These are phyloP conservation scores for Colletotrichum agaves DNA, from an alignment of 2,329 filamentous ascomycete species.

Conservation along the genomic window DNA sequence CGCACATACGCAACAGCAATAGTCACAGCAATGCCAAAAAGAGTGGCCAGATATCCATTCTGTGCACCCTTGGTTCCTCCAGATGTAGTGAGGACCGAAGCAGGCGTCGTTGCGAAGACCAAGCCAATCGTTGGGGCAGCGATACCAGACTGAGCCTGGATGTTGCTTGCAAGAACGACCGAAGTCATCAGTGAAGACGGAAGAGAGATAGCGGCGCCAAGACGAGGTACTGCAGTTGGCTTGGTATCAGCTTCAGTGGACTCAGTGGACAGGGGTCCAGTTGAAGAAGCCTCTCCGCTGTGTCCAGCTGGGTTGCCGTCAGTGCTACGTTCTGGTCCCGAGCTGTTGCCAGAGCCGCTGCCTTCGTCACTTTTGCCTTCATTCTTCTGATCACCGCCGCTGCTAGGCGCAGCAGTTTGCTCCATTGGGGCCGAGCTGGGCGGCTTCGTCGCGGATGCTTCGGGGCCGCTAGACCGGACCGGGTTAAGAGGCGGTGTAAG, in stretches of 20 bases:
- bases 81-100: conserved; percentile 9
- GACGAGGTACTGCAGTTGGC: not conserved
- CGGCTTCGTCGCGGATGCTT: not conserved
- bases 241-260: not conserved
- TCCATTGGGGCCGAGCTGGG: not conserved
- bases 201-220: conserved; percentile 15
- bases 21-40: conserved; percentile 1
- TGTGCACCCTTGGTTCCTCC: conserved; percentile 4
- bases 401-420: not conserved
- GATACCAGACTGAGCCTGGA: not conserved
- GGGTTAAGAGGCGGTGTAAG: conserved; percentile 14
- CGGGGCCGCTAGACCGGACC: not conserved
- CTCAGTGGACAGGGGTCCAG: not conserved
- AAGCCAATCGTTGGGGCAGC: conserved; percentile 24
- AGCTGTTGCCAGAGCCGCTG: not conserved
- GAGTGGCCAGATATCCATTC: not conserved
- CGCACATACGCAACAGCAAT: not conserved
- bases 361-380: not conserved
- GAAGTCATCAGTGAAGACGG: conserved; percentile 29
- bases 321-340: not conserved
- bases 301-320: not conserved
- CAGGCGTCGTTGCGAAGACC: conserved; percentile 19
- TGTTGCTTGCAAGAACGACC: conserved; percentile 26
- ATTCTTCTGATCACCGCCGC: not conserved
- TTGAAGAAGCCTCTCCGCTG: not conserved